A percentile compares a stretch with the other conserved stretches of the same genome.
phyloP scores from a whole-genome alignment of 1,139 yeast species.

The Geotrichum histeridarum region DNA sequence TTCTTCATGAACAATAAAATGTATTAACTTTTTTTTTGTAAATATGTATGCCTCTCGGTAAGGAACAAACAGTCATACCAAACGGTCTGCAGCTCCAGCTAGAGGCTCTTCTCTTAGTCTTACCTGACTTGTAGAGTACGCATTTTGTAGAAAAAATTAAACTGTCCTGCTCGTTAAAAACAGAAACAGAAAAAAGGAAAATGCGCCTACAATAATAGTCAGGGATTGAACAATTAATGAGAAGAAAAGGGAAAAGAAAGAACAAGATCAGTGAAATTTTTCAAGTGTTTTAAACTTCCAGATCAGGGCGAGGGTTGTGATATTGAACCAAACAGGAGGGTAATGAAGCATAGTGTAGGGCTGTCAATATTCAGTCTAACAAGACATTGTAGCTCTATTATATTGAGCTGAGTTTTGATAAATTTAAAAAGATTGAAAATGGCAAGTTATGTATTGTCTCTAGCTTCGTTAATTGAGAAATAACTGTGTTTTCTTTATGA shows the following conservation, averaged over 20 bases:
- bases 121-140: conserved; percentile 20
- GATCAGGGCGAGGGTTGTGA: conserved; percentile 5
- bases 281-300: neutral
- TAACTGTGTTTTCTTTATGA: no score
- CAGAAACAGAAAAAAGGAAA: conserved; percentile 2
- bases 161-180: neutral
- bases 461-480: no score
- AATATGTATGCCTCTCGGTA: conserved; percentile 19
- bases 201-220: conserved; percentile 20
- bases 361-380: no score
- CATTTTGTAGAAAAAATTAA: conserved; percentile 11
- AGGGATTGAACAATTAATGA: conserved; percentile 17
- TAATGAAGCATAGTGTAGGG: no score
- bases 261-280: neutral
- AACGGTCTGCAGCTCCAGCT: conserved; percentile 21
- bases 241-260: conserved; percentile 3
- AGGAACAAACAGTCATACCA: conserved; percentile 19
- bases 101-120: conserved; percentile 15
- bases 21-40: neutral
- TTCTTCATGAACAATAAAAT: neutral
- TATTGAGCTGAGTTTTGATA: no score
- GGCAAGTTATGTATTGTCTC: no score
- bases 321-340: no score
- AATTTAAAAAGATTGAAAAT: no score
- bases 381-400: no score